These are phyloP conservation scores for Hypomyces perniciosus DNA, from an alignment of 2,329 filamentous ascomycete species.

Conservation along the genomic window DNA sequence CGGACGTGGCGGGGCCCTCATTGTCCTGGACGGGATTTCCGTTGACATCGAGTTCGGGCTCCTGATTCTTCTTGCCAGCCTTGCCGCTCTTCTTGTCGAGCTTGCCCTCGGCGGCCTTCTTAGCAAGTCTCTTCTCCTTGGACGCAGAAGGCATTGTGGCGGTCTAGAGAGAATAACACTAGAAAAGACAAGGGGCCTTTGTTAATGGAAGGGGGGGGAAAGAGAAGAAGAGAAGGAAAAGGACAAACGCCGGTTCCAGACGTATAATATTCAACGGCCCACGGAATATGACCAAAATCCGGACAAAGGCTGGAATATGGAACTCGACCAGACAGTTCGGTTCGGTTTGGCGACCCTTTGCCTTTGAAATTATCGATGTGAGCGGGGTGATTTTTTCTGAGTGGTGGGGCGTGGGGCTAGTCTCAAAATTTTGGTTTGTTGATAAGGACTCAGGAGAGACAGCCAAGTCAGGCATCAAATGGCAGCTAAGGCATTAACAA, in stretches of 20 bases:
- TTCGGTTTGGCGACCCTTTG: constrained; percentile 3
- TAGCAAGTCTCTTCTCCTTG: constrained; percentile 66
- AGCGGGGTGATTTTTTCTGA: constrained; percentile 37
- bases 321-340: background rate
- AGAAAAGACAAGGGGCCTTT: background rate
- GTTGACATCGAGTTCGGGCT: constrained; percentile 58
- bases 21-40: constrained; percentile 47
- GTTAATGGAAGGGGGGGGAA: constrained; percentile 2
- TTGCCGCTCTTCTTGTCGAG: constrained; percentile 68
- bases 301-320: constrained; percentile 8
- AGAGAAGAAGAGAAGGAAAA: constrained; percentile 14
- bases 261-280: constrained; percentile 4
- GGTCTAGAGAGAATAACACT: constrained; percentile 16
- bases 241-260: constrained; percentile 10
- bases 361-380: constrained; percentile 14
- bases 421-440: constrained; percentile 29
- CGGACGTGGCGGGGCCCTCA: constrained; percentile 63
- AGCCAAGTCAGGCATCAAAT: constrained; percentile 29
- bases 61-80: constrained; percentile 64
- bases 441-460: constrained; percentile 11
- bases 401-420: constrained; percentile 29
- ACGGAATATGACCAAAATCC: constrained; percentile 13
- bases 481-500: constrained; percentile 26
- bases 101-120: constrained; percentile 67
- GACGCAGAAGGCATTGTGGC: constrained; percentile 60